phyloP scores from a whole-genome alignment of 2,329 filamentous ascomycete species.

The Colletotrichum tamarilloi region DNA sequence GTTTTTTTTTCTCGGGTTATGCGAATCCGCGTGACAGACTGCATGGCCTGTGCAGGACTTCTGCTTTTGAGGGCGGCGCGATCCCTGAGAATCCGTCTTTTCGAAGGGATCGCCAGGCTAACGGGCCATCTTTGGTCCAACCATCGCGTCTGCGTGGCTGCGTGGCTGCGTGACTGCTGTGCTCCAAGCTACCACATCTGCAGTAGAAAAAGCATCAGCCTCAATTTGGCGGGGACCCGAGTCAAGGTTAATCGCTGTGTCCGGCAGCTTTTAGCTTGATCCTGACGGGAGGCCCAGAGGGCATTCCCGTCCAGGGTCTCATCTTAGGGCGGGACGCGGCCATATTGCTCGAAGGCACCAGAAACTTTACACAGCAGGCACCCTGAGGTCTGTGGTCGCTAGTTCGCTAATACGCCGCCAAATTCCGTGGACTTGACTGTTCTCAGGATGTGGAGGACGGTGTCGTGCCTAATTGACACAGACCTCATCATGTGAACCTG shows the following conservation, averaged over 20 bases:
- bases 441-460: not conserved
- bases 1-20: not conserved
- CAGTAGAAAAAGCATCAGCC: constrained; percentile 7
- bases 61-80: not conserved
- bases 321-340: not conserved
- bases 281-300: constrained; percentile 11
- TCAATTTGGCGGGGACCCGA: constrained; percentile 15
- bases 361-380: constrained; percentile 3
- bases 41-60: not conserved
- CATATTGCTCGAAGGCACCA: constrained; percentile 22
- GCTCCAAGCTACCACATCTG: constrained; percentile 9
- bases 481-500: not conserved
- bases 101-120: constrained; percentile 14
- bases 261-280: not conserved
- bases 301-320: constrained; percentile 16
- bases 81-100: constrained; percentile 6
- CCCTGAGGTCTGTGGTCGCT: not conserved
- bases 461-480: not conserved
- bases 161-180: constrained; percentile 6
- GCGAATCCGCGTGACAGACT: not conserved
- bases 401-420: not conserved
- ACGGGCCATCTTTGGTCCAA: constrained; percentile 4
- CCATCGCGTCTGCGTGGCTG: not conserved
- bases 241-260: not conserved
- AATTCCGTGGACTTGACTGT: not conserved